Evolutionary conservation across 306 rosid genomes (phyloP).

Genomic region (Prunus mume): DNA sequence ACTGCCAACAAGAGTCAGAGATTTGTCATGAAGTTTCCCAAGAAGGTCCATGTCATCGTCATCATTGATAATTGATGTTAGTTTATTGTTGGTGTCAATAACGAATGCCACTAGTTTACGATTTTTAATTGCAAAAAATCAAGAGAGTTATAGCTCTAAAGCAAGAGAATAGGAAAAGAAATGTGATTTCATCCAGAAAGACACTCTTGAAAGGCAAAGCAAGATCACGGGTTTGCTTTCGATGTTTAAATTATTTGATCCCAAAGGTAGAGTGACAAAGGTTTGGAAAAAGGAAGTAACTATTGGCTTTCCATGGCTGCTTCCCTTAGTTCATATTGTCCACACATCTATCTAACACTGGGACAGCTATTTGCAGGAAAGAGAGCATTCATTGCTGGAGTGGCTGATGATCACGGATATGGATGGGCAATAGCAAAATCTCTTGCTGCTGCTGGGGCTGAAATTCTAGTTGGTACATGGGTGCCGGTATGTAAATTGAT

Average conservation of each 20-base stretch:
- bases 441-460: conserved; percentile 96
- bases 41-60: neutral
- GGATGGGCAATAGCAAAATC: conserved; percentile 99
- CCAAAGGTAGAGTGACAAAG: neutral
- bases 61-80: neutral
- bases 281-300: neutral
- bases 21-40: neutral
- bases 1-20: neutral
- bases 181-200: neutral
- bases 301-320: neutral
- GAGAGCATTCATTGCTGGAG: conserved; percentile 96
- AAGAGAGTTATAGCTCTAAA: neutral
- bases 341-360: neutral
- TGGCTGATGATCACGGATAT: conserved; percentile 97
- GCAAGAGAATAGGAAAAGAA: neutral
- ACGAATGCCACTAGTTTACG: neutral
- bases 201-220: neutral
- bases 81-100: neutral
- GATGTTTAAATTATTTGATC: neutral
- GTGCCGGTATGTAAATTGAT: conserved; percentile 73
- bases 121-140: neutral
- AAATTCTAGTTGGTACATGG: conserved; percentile 96
- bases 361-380: conserved; percentile 51
- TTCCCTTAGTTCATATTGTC: neutral
- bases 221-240: neutral